Percentiles rank a stretch among this genome's conserved stretches.
phyloP scores from a whole-genome alignment of 148 eudicot genomes.

The Fagopyrum esculentum region DNA sequence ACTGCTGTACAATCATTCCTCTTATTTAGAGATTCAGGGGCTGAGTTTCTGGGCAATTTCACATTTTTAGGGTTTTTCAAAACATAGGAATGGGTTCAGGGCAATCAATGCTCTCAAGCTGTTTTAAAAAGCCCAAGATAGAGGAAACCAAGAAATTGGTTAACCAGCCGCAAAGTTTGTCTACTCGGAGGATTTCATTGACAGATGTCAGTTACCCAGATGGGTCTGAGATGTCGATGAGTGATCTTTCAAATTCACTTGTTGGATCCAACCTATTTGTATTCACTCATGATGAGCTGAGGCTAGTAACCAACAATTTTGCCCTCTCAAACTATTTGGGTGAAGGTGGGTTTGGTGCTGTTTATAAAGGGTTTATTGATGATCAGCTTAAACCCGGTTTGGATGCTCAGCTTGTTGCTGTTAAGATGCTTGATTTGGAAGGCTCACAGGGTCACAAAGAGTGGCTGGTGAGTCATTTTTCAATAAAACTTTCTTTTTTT shows the following conservation, averaged over 20 bases:
- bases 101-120: conserved; percentile 29
- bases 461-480: conserved; percentile 63
- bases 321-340: conserved; percentile 64
- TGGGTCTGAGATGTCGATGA: conserved; percentile 40
- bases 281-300: conserved; percentile 60
- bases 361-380: conserved; percentile 75
- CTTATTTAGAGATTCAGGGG: not conserved
- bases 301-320: conserved; percentile 52
- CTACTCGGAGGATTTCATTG: conserved; percentile 52
- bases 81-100: conserved; percentile 15
- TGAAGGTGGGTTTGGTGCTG: conserved; percentile 92
- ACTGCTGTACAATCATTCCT: not conserved
- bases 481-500: not conserved
- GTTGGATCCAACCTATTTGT: conserved; percentile 55
- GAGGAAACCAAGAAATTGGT: conserved; percentile 9
- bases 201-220: conserved; percentile 47
- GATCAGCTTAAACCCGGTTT: conserved; percentile 51
- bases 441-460: conserved; percentile 81
- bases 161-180: conserved; percentile 9
- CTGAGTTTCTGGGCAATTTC: not conserved
- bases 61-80: not conserved
- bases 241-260: conserved; percentile 53
- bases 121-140: conserved; percentile 25
- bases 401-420: conserved; percentile 77
- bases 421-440: conserved; percentile 72